Conservation (phyloP, 805 yeast genomes). For the Zygosaccharomyces bailii region DNA sequence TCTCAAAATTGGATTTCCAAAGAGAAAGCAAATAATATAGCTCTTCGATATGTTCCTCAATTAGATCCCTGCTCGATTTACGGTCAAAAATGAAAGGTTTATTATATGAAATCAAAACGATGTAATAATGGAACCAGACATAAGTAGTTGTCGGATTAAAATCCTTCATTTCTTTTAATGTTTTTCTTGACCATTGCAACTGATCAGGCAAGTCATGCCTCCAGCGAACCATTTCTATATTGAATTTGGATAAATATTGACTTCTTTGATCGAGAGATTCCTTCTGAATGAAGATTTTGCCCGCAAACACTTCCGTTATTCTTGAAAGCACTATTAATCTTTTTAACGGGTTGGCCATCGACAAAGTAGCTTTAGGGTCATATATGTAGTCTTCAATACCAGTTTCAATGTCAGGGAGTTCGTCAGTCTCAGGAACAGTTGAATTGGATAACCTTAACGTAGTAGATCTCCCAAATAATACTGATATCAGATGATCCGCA, state of each 20-base stretch:
- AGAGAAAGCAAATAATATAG: constrained; percentile 19
- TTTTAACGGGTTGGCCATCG: constrained; percentile 33
- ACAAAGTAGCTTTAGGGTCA: constrained; percentile 24
- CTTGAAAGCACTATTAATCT: constrained; percentile 41
- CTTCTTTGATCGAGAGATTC: constrained; percentile 36
- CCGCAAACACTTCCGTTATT: constrained; percentile 32
- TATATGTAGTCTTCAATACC: constrained; percentile 55
- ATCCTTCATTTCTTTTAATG: constrained; percentile 36
- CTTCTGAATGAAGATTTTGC: constrained; percentile 25
- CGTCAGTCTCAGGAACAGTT: constrained; percentile 53
- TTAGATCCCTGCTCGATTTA: constrained; percentile 19
- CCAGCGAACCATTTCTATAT: constrained; percentile 48
- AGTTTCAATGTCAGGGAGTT: constrained; percentile 51
- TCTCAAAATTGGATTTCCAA: constrained; percentile 21
- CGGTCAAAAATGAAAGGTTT: constrained; percentile 46
- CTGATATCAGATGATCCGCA: constrained; percentile 56
- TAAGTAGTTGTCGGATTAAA: constrained; percentile 49
- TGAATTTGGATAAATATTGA: constrained; percentile 40
- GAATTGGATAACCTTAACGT: constrained; percentile 51
- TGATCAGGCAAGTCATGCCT: constrained; percentile 42
- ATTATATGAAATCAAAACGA: constrained; percentile 53
- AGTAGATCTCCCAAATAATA: constrained; percentile 54
- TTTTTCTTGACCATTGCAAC: constrained; percentile 43
- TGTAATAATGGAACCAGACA: constrained; percentile 51
- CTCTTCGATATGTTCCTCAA: constrained; percentile 29